Evolutionary conservation across 75 land plant species (phyloP), one percentile per base, ranked within the genome.

Genomic region (Pinus taeda): DNA sequence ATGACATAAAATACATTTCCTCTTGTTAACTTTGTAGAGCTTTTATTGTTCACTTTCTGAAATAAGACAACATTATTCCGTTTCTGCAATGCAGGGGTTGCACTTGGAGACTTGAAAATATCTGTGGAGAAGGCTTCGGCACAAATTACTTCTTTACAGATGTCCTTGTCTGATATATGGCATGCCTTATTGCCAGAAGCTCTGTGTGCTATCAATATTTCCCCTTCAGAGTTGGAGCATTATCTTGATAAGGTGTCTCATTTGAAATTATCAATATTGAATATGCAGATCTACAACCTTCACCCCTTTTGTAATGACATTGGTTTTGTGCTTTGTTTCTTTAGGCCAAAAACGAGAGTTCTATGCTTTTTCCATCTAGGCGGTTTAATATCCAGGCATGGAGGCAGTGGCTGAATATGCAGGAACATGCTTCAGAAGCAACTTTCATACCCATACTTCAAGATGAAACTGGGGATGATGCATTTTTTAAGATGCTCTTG

Each of bases 341-440:
- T 29, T 29, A 74, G 61, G 75, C 75, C 76, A 69, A 49, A 71
- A 26, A 11, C 14, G 39, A 33, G 12, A 39, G 36, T 59, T 22
- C 62, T 37, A 45, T 75, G 53, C 18, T 55, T 17, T 20, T 75
- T 24, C 55, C 60, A 42, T 36, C 65, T 64, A 39, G 56, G 49
- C 37, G 60, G 57, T 49, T 20, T 74, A 9, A 57, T 45, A 15
- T 60, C 24, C 71, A 69, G 73, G 80, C 37, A 81, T 81, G 82
- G 79, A 24, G 62, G 71, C 73, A 82, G 57, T 76, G 83, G 77
- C 26, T 83, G 81, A 73, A 75, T 76, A 17, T 74, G 77, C 65
- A 74, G 80, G 80, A 66, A 76, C 57, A 81, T 78, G 69, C 69
- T 74, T 74, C 59, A 73, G 75, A 79, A 61, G 29, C 66, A 30